Conservation (phyloP, 257 asterid genomes). For the Solanum lycopersicoides region DNA sequence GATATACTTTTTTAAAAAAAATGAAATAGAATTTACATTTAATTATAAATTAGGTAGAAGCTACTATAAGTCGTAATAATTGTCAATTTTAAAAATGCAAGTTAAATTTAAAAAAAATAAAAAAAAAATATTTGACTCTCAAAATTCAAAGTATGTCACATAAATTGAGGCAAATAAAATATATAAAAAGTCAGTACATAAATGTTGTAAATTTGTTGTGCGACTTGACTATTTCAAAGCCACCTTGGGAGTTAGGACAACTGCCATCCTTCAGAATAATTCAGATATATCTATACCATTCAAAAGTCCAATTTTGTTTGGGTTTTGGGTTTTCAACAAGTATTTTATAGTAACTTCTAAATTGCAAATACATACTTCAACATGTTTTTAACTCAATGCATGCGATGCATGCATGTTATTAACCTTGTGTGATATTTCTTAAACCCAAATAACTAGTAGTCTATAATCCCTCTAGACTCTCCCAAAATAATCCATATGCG, state of each 20-base stretch:
- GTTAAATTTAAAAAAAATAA: neutral
- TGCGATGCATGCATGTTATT: neutral
- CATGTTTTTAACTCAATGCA: neutral
- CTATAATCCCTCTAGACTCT: neutral
- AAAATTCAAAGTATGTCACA: neutral
- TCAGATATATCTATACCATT: neutral
- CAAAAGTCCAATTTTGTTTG: neutral
- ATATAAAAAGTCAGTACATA: neutral
- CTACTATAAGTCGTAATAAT: neutral
- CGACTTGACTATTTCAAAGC: neutral
- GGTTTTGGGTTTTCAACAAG: neutral
- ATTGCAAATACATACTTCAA: neutral
- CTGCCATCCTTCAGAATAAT: neutral
- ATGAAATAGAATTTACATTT: neutral
- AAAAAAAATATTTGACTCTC: neutral
- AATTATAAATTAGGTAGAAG: neutral
- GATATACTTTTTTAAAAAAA: fast-evolving
- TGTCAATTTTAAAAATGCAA: neutral
- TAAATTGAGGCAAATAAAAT: neutral
- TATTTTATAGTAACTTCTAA: neutral
- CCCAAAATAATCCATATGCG: neutral
- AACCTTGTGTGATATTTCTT: too few species aligned
- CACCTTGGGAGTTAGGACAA: neutral
- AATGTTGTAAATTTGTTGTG: neutral
- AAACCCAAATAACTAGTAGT: neutral